phyloP scores from a whole-genome alignment of 1,284 basidiomycete genomes.

The Moesziomyces sp. region DNA sequence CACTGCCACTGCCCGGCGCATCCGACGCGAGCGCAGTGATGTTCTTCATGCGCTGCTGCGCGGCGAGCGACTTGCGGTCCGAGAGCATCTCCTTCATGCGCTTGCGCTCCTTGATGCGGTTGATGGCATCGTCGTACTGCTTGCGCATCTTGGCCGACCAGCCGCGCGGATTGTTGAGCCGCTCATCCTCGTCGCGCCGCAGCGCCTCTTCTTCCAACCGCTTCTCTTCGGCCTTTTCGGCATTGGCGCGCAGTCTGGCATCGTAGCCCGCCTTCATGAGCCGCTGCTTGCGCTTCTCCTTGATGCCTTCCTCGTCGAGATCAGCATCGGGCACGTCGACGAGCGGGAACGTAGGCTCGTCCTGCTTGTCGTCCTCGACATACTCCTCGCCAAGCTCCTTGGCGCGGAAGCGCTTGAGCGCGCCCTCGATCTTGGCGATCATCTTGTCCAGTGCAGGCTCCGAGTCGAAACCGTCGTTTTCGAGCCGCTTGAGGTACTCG shows the following conservation, averaged over 20 bases:
- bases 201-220: slow-evolving; percentile 74
- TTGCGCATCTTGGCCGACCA: slow-evolving; percentile 57
- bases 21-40: slow-evolving; percentile 88
- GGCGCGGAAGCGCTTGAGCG: slow-evolving; percentile 77
- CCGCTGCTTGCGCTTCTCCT: slow-evolving; percentile 93
- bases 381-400: slow-evolving; percentile 74
- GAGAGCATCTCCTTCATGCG: slow-evolving; percentile 83
- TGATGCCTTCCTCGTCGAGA: slow-evolving; percentile 90
- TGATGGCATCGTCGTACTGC: slow-evolving; percentile 74
- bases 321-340: slow-evolving; percentile 90
- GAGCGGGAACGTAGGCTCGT: slow-evolving; percentile 85
- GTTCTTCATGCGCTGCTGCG: slow-evolving; percentile 96
- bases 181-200: slow-evolving; percentile 83
- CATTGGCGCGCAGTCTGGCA: slow-evolving; percentile 83
- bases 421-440: slow-evolving; percentile 80
- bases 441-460: slow-evolving; percentile 75
- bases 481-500: slow-evolving; percentile 75
- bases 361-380: slow-evolving; percentile 71
- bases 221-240: slow-evolving; percentile 83
- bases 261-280: slow-evolving; percentile 95
- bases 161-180: slow-evolving; percentile 68
- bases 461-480: slow-evolving; percentile 78
- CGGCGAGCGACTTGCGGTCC: slow-evolving; percentile 91
- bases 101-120: slow-evolving; percentile 84
- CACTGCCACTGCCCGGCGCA: slow-evolving; percentile 64